Percentiles rank a stretch among this genome's conserved stretches.
Evolutionary conservation across 139 green algal species (phyloP).

Genomic region (Chlamydomonas asymmetrica): DNA sequence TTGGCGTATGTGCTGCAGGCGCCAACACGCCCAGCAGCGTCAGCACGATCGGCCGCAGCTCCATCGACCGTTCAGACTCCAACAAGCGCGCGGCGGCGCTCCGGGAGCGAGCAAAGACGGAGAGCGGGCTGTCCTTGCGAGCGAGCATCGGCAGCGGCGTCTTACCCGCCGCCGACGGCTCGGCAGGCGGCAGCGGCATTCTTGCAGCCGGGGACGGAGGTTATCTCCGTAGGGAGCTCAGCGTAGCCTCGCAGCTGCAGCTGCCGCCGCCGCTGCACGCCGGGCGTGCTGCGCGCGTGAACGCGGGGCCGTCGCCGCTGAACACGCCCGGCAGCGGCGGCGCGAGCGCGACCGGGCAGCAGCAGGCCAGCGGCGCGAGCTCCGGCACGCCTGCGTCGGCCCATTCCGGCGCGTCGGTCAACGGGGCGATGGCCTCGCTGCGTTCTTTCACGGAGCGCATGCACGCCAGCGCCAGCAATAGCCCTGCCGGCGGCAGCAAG

Average conservation of each 20-base stretch:
- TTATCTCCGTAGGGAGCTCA: constrained; percentile 33
- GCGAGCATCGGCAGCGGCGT: neutral
- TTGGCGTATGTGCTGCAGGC: too few relatives aligned
- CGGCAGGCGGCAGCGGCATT: neutral
- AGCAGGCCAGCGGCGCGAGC: constrained; percentile 12
- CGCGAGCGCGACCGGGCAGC: neutral
- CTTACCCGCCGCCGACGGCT: neutral
- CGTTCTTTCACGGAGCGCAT: constrained; percentile 25
- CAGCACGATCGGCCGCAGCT: too few relatives aligned
- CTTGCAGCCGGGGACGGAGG: constrained; percentile 14
- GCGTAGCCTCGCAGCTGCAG: constrained; percentile 37
- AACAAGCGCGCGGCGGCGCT: too few relatives aligned
- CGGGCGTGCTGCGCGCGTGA: neutral
- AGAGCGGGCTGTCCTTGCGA: constrained; percentile 18
- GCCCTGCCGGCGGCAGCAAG: too few relatives aligned
- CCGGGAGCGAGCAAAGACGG: constrained; percentile 24
- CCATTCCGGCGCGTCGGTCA: too few relatives aligned
- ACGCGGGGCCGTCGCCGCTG: neutral
- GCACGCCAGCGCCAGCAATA: too few relatives aligned
- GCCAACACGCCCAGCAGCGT: too few relatives aligned
- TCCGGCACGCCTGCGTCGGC: neutral
- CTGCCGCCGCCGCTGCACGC: constrained; percentile 42
- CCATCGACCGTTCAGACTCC: too few relatives aligned
- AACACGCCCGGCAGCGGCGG: neutral
- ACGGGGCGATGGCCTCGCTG: too few relatives aligned